Evolutionary conservation across 2,329 filamentous ascomycete genomes (phyloP).

Genomic region (Pseudocercospora pini-densiflorae): DNA sequence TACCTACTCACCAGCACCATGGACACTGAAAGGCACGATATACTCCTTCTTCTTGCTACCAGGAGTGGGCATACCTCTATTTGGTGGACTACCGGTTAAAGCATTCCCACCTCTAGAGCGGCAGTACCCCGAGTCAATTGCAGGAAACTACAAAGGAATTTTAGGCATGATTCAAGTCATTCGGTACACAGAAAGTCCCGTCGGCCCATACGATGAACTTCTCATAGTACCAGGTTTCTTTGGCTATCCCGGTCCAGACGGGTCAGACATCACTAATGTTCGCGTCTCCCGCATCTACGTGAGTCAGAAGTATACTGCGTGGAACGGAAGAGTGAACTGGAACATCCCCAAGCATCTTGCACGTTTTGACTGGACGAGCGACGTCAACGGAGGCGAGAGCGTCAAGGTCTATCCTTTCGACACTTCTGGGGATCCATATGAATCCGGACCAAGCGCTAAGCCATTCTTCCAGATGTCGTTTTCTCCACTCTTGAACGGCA

Average conservation of each 20-base stretch:
- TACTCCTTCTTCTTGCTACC: slow-evolving; percentile 23
- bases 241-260: slow-evolving; percentile 14
- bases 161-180: slow-evolving; percentile 30
- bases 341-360: slow-evolving; percentile 33
- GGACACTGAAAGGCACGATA: slow-evolving; percentile 25
- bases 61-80: slow-evolving; percentile 13
- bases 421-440: slow-evolving; percentile 10
- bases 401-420: slow-evolving; percentile 30
- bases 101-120: slow-evolving; percentile 22
- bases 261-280: slow-evolving; percentile 13
- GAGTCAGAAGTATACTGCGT: slow-evolving; percentile 27
- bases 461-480: slow-evolving; percentile 29
- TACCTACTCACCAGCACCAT: slow-evolving; percentile 18
- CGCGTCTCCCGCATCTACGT: slow-evolving; percentile 29
- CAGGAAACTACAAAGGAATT: slow-evolving; percentile 20
- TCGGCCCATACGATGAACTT: slow-evolving; percentile 30
- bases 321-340: slow-evolving; percentile 27
- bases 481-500: slow-evolving; percentile 18
- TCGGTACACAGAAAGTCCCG: slow-evolving; percentile 29
- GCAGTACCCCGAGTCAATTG: slow-evolving; percentile 16
- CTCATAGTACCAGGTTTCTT: slow-evolving; percentile 28
- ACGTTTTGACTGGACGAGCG: slow-evolving; percentile 28
- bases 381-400: slow-evolving; percentile 16
- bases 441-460: slow-evolving; percentile 13
- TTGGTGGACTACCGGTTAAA: slow-evolving; percentile 16